Base-by-base conservation (phyloP, 2,329 filamentous ascomycete genomes). In the Colletotrichum tamarilloi region DNA sequence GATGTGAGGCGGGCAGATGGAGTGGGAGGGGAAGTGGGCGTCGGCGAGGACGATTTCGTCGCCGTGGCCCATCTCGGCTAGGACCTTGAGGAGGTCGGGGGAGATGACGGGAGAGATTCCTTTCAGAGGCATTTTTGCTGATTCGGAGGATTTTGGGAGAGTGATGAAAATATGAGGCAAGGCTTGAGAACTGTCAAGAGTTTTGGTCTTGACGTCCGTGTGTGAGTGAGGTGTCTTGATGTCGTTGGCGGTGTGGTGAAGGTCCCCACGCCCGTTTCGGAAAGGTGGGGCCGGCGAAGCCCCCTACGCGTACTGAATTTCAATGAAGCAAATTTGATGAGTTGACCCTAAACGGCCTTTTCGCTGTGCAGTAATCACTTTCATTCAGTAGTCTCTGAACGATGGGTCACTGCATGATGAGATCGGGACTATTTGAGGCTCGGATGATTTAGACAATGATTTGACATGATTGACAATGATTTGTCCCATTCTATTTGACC, bases 51-150 rank as follows among this genome's bases (percentile, higher is more conserved):
- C 59, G 9, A 73, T 73, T 42, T 73, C 70, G 52, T 73, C 70
- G 32, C 70, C 70, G 42, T 73, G 70, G 8, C 70, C 70, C 70
- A 73, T 73, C 5, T 73, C 70, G 46, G 70, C 70, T n/a, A 73
- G 46, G 59, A 73, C 70, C 70, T 73, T 73, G 66, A 73, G 67
- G 5, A 73, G 70, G 59, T 73, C 67, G 26, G 70, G 66, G 14
- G 70, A 73, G 59, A 73, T 73, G 55, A 73, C 67, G 30, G 70
- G 70, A 4, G 70, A 73, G 4, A 73, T 73, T 49, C 70, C 70
- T 24, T 73, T 73, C 7, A 73, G 6, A 19, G 67, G 66, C 70
- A 73, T 49, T 22, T 49, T 8, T 19, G 3, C 19, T 49, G 19
- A 22, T 22, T 22, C 1, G 11, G 19, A 6, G 8, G 19, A 4